phyloP scores from a whole-genome alignment of 441 rosid species.

The Eutrema salsugineum region DNA sequence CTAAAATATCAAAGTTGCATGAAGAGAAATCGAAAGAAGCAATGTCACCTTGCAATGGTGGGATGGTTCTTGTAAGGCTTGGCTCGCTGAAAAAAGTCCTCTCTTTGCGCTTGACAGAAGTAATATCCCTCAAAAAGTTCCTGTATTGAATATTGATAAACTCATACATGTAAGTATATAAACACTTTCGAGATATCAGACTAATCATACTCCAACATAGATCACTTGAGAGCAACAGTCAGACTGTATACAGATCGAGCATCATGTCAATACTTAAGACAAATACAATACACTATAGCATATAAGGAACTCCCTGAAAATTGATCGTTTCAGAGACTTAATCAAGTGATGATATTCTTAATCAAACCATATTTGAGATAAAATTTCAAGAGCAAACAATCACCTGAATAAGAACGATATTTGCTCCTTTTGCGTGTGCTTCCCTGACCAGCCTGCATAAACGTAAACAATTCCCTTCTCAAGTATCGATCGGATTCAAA shows the following conservation, averaged over 20 bases:
- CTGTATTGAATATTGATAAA: conserved; percentile 32
- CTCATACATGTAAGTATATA: background rate
- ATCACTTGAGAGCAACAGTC: background rate
- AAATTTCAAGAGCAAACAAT: background rate
- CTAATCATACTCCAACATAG: background rate
- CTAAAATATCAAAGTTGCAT: background rate
- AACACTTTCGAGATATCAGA: background rate
- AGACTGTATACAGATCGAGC: background rate
- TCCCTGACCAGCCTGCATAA: conserved; percentile 60
- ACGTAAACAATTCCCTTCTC: background rate
- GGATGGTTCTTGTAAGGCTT: conserved; percentile 81
- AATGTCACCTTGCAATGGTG: conserved; percentile 62
- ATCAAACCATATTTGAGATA: background rate
- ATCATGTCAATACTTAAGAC: background rate
- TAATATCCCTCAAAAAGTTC: conserved; percentile 96
- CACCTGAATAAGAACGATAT: conserved; percentile 81
- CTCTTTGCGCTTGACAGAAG: conserved; percentile 96
- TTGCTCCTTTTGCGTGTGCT: conserved; percentile 73
- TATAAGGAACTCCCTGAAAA: background rate
- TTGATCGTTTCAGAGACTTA: background rate
- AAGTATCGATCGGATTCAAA: background rate
- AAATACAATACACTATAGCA: background rate
- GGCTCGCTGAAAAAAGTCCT: conserved; percentile 70
- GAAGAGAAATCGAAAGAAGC: background rate
- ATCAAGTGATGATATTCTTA: background rate